phyloP scores from a whole-genome alignment of 2,329 filamentous ascomycete species.

The Paecilomyces dactylethromorphus region DNA sequence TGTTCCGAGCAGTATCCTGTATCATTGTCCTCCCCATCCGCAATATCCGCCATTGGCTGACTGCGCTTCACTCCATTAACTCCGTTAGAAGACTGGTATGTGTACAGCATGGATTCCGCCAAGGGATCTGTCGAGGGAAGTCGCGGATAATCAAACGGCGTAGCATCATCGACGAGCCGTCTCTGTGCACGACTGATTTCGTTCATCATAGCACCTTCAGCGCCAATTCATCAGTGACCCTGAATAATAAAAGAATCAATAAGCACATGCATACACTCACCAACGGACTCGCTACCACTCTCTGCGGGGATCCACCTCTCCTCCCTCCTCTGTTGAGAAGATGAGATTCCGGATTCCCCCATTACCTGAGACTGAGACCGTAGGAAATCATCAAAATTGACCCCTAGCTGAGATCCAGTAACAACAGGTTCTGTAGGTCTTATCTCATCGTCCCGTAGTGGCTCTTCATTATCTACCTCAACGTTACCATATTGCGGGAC shows the following conservation, averaged over 20 bases:
- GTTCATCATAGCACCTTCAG: constrained; percentile 24
- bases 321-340: constrained; percentile 28
- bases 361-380: constrained; percentile 21
- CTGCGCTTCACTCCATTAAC: neutral
- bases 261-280: constrained; percentile 13
- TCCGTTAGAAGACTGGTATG: neutral
- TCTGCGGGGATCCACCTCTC: constrained; percentile 27
- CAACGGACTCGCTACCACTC: constrained; percentile 22
- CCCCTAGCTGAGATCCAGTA: constrained; percentile 15
- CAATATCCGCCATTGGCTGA: neutral
- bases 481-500: neutral
- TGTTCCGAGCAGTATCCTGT: neutral
- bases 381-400: constrained; percentile 34
- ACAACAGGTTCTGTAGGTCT: neutral
- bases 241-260: neutral
- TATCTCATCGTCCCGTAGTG: neutral
- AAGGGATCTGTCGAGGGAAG: constrained; percentile 7
- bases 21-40: neutral
- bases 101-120: neutral
- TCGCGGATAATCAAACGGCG: constrained; percentile 9
- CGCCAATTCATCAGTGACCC: neutral
- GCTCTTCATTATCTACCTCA: neutral
- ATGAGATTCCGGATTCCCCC: constrained; percentile 10
- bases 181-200: constrained; percentile 28
- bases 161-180: constrained; percentile 22